Percentiles rank a stretch among this genome's conserved stretches.
Conservation (phyloP, 2,329 filamentous ascomycete genomes). For the Pezicula rhizophila region DNA sequence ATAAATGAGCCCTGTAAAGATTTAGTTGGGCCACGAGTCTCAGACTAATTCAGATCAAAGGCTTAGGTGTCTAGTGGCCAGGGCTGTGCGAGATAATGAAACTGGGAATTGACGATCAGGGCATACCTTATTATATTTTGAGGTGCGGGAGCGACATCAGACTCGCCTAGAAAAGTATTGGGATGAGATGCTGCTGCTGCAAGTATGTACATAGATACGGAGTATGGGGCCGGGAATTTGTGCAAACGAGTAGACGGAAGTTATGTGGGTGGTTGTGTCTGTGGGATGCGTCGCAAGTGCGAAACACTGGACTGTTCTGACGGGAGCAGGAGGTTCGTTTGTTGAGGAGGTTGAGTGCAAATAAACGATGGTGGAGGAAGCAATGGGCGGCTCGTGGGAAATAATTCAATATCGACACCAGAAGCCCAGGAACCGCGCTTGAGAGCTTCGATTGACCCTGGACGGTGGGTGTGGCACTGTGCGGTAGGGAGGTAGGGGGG, state of each 20-base stretch:
- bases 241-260: background rate
- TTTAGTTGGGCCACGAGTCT: constrained; percentile 21
- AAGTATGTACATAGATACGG: too few relatives aligned
- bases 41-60: constrained; percentile 14
- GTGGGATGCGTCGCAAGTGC: background rate
- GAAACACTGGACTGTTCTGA: too few relatives aligned
- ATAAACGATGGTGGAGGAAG: background rate
- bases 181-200: too few relatives aligned
- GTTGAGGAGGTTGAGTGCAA: background rate
- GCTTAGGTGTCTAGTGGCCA: constrained; percentile 6
- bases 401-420: background rate
- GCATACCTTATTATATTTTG: constrained; percentile 18
- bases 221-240: too few relatives aligned
- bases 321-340: background rate
- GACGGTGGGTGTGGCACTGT: too few relatives aligned
- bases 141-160: background rate
- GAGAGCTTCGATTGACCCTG: background rate
- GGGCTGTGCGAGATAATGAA: constrained; percentile 7
- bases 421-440: background rate
- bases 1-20: constrained; percentile 15
- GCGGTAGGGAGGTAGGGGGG: too few relatives aligned
- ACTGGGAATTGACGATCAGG: constrained; percentile 20
- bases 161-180: too few relatives aligned
- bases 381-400: background rate
- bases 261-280: background rate